A percentile compares a stretch with the other conserved stretches of the same genome.
These are phyloP conservation scores for Anethum foeniculum DNA, from an alignment of 140 eudicot genomes.

Conservation along the genomic window DNA sequence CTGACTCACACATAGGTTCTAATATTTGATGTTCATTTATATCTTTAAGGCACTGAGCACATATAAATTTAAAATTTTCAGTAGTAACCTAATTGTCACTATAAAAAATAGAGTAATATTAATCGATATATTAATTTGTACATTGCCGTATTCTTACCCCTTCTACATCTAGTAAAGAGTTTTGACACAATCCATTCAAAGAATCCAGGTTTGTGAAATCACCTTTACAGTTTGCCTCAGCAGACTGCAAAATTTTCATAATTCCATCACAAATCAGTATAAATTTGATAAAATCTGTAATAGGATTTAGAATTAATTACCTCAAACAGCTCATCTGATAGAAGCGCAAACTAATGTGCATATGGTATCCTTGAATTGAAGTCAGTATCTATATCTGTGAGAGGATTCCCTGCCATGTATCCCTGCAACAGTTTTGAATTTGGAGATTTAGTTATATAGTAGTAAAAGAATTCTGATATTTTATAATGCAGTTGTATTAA, in stretches of 20 bases:
- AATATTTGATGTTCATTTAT: not conserved
- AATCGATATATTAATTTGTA: not conserved
- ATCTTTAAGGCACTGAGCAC: not conserved
- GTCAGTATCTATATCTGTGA: not conserved
- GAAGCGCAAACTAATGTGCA: not conserved
- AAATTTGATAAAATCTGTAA: not conserved
- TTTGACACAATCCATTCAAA: constrained; percentile 4
- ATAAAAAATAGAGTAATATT: not conserved
- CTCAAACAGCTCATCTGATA: not conserved
- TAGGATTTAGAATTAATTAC: not conserved
- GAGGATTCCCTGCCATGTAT: not conserved
- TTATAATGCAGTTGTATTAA: too few species aligned
- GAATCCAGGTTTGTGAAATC: constrained; percentile 19
- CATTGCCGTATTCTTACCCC: constrained; percentile 15
- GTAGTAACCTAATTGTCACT: not conserved
- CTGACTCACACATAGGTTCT: not conserved
- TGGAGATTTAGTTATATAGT: too few species aligned
- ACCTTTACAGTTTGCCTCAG: constrained; percentile 20
- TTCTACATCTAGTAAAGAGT: constrained; percentile 16
- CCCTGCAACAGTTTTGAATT: not conserved
- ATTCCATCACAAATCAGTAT: not conserved
- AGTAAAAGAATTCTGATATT: too few species aligned
- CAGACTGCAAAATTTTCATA: constrained; percentile 13
- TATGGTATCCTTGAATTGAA: not conserved
- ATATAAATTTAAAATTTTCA: not conserved